Evolutionary conservation across 495 filamentous ascomycete genomes (phyloP), one percentile per base, ranked within the genome.

Genomic region (Friedmanniomyces simplex): DNA sequence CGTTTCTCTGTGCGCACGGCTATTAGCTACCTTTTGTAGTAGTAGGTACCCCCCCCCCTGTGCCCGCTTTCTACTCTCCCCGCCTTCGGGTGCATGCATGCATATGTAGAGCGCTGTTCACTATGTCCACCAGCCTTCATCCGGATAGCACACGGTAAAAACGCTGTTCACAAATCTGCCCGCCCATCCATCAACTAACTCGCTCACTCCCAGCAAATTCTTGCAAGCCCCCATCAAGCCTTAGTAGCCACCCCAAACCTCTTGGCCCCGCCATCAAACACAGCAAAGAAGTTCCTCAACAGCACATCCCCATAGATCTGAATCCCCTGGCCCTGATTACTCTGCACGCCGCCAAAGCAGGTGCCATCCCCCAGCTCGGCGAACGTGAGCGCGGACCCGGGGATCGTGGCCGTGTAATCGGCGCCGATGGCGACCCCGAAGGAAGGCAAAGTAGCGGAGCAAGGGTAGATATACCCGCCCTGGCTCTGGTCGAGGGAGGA

Each of bases 231-330:
- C 10, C 28, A 3, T 32, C 28, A 32, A 3, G 55, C 60, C 65
- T 71, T 68, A 25, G 50, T 52, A 14, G 83, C 83, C 62, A 87
- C 76, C 1, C 82, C 82, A 21, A 87, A 69, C 21, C 71, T 70
- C 64, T 72, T 75, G 59, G 82, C 80, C 6, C 82, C 82, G 8
- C 71, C 78, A 67, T 94, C 83, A 63, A 91, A 91, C 18, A 85
- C 85, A 21, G 87, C 85, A 66, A 88, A 91, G 63, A 86, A 79
- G 21, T 83, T 77, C 71, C 88, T 88, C 66, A 94, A 81, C 66
- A 94, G 24, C 49, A 83, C 78, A 63, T 91, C 87, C 12, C 88
- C 88, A 61, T 83, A 85, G 65, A 94, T 85, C 66, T 88, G 82
- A 58, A 88, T 64, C 2, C 48, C 55, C 6, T 18, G 12, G 5